phyloP scores from a whole-genome alignment of 2,329 filamentous ascomycete genomes.

The Blastomyces percursus region DNA sequence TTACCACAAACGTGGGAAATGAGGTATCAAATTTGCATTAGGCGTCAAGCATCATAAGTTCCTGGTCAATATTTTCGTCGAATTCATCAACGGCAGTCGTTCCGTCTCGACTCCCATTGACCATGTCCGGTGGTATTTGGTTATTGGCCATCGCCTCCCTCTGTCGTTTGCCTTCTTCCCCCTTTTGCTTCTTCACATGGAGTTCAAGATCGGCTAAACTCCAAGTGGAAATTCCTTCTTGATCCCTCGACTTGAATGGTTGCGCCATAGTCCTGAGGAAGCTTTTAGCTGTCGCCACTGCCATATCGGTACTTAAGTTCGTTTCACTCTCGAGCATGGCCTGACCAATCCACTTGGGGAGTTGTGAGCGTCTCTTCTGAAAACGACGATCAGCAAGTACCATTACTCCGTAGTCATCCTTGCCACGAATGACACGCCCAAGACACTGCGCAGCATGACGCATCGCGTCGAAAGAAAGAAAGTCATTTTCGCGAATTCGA shows the following conservation, averaged over 20 bases:
- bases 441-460: constrained; percentile 95
- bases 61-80: constrained; percentile 23
- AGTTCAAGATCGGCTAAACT: constrained; percentile 63
- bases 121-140: constrained; percentile 12
- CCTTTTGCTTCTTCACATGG: constrained; percentile 58
- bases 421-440: constrained; percentile 85
- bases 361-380: constrained; percentile 76
- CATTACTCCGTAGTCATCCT: constrained; percentile 99
- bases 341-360: constrained; percentile 95
- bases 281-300: constrained; percentile 74
- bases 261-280: constrained; percentile 89
- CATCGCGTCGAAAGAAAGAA: constrained; percentile 98
- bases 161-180: constrained; percentile 55
- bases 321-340: constrained; percentile 74
- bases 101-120: constrained; percentile 16
- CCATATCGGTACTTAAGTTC: constrained; percentile 92
- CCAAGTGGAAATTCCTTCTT: constrained; percentile 92
- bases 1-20: background rate
- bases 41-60: constrained; percentile 9
- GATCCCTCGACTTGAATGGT: constrained; percentile 69
- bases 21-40: background rate
- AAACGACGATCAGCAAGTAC: constrained; percentile 90
- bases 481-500: constrained; percentile 92
- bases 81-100: constrained; percentile 26
- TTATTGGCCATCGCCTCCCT: constrained; percentile 42